These are phyloP conservation scores for Aureobasidium uvarum DNA, from an alignment of 2,329 filamentous ascomycete species.

Conservation along the genomic window DNA sequence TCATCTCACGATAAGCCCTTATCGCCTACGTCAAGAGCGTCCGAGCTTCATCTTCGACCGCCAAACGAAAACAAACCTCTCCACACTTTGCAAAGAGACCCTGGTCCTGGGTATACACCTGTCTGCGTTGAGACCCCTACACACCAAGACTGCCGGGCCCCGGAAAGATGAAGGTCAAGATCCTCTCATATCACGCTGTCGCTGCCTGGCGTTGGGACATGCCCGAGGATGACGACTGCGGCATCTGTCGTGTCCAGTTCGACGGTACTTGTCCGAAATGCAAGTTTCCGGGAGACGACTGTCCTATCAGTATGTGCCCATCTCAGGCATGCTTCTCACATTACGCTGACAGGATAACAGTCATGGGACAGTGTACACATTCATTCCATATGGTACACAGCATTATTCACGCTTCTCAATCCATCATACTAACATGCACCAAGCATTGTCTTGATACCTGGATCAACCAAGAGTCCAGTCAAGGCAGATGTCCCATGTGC, in stretches of 20 bases:
- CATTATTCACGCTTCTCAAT: neutral
- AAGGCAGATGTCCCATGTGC: conserved; percentile 97
- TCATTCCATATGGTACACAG: conserved; percentile 87
- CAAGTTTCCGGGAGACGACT: conserved; percentile 97
- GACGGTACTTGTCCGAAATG: conserved; percentile 97
- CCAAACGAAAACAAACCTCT: conserved; percentile 1
- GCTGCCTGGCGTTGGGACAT: conserved; percentile 98
- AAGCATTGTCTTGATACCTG: conserved; percentile 95
- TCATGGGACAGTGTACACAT: conserved; percentile 94
- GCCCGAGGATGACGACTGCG: conserved; percentile 86
- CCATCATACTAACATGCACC: conserved; percentile 6
- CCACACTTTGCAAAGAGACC: neutral
- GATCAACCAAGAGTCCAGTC: conserved; percentile 92
- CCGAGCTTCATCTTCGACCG: neutral
- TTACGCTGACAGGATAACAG: conserved; percentile 49
- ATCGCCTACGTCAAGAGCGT: conserved; percentile 9
- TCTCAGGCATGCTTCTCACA: conserved; percentile 9
- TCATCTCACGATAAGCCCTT: conserved; percentile 2
- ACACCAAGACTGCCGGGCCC: neutral
- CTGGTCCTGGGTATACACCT: neutral
- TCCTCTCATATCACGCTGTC: conserved; percentile 89
- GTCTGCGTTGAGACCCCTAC: no score
- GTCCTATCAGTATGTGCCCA: conserved; percentile 71
- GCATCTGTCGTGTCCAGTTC: conserved; percentile 97
- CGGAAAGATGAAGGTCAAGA: conserved; percentile 84